A percentile compares a stretch with the other conserved stretches of the same genome.
These are phyloP conservation scores for Iberis amara DNA, from an alignment of 441 rosid species.

Conservation along the genomic window DNA sequence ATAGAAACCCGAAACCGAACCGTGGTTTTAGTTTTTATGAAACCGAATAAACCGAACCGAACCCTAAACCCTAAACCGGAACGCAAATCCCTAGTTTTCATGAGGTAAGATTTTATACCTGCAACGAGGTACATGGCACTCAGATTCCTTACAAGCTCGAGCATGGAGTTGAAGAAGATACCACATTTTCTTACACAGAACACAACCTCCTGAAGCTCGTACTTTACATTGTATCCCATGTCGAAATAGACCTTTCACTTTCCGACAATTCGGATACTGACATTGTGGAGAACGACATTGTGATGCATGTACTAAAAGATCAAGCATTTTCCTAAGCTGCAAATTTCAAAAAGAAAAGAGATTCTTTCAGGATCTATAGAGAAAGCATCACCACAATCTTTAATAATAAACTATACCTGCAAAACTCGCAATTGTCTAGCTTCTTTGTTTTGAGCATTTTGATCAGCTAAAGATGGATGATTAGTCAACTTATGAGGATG, in stretches of 20 bases:
- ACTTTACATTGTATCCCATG: slow-evolving; percentile 82
- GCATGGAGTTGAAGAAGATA: slow-evolving; percentile 96
- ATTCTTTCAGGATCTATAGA: no score
- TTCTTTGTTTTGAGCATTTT: slow-evolving; percentile 94
- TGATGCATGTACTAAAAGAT: slow-evolving; percentile 96
- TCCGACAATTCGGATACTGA: slow-evolving; percentile 94
- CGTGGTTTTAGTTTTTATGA: no score
- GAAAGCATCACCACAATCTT: neutral
- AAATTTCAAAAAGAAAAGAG: slow-evolving; percentile 1
- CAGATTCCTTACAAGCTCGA: slow-evolving; percentile 94
- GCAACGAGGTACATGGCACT: slow-evolving; percentile 97
- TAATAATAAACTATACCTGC: slow-evolving; percentile 50
- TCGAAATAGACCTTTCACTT: slow-evolving; percentile 90
- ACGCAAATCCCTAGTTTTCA: no score
- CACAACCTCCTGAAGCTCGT: slow-evolving; percentile 97
- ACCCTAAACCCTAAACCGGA: no score
- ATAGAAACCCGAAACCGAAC: no score
- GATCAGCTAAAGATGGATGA: slow-evolving; percentile 81
- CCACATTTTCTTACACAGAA: slow-evolving; percentile 96
- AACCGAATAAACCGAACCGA: no score
- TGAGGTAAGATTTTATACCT: slow-evolving; percentile 36
- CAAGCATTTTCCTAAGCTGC: slow-evolving; percentile 99
- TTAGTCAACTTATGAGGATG: slow-evolving; percentile 98
- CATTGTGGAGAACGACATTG: slow-evolving; percentile 82
- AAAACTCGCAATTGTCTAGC: slow-evolving; percentile 85